phyloP scores from a whole-genome alignment of 108 stramenopile species.

The Conticribra guillardii region DNA sequence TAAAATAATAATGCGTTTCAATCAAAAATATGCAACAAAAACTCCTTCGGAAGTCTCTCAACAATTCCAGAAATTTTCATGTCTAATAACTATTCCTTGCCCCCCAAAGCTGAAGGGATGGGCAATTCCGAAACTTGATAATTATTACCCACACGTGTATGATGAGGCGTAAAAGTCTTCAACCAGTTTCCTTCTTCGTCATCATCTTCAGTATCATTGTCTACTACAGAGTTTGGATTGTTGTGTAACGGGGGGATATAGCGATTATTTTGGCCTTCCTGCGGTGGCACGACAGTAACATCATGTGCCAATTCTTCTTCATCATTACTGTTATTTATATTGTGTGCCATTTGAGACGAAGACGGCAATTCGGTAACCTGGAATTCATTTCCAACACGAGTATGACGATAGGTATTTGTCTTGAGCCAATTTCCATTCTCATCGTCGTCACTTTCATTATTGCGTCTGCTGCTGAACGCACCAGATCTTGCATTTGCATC shows the following conservation, averaged over 20 bases:
- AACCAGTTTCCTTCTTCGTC: constrained; percentile 33
- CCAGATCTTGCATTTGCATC: too few species aligned
- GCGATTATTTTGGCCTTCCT: too few species aligned
- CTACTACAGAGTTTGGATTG: neutral
- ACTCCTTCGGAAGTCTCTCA: too few species aligned
- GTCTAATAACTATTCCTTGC: too few species aligned
- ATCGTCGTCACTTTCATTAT: neutral
- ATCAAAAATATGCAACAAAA: too few species aligned
- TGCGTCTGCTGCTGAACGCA: too few species aligned
- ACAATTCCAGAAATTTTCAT: too few species aligned
- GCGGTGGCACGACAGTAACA: too few species aligned
- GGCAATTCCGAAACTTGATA: constrained; percentile 41
- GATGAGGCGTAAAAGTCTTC: constrained; percentile 24
- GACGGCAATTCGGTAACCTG: neutral
- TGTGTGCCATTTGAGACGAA: too few species aligned
- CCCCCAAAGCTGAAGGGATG: constrained; percentile 13
- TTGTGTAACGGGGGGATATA: too few species aligned
- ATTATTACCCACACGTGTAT: constrained; percentile 25
- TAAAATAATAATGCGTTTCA: too few species aligned
- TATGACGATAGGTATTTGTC: neutral
- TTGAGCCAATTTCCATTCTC: neutral
- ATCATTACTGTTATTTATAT: neutral
- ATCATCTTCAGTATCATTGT: constrained; percentile 5
- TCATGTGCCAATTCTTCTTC: neutral
- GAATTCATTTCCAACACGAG: neutral